phyloP scores from a whole-genome alignment of 305 asterid genomes.

The Fraxinus floribunda region DNA sequence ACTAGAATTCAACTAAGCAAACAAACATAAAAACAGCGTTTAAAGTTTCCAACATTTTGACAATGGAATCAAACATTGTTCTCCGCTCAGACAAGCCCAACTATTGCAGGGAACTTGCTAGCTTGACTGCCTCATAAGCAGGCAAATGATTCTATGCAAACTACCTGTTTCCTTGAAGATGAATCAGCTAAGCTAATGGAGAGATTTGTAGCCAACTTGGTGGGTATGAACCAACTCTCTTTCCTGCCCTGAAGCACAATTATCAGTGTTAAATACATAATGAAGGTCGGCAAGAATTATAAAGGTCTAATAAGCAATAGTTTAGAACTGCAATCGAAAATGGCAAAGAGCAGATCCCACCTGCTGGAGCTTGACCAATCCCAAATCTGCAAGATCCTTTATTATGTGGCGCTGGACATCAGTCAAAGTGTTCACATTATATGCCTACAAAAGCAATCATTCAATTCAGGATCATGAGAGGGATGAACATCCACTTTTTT shows the following conservation, averaged over 20 bases:
- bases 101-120: background rate
- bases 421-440: constrained; percentile 71
- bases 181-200: constrained; percentile 94
- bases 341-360: constrained; percentile 36
- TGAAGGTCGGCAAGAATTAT: constrained; percentile 5
- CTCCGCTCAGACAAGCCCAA: constrained; percentile 11
- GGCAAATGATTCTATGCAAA: background rate
- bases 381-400: constrained; percentile 88
- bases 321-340: background rate
- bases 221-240: constrained; percentile 96
- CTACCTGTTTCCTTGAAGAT: constrained; percentile 81
- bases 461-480: constrained; percentile 20
- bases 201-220: constrained; percentile 92
- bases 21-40: background rate
- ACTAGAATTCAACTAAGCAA: background rate
- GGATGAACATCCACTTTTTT: constrained; percentile 19
- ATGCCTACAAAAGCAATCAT: constrained; percentile 57
- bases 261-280: constrained; percentile 17
- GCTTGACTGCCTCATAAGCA: background rate
- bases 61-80: constrained; percentile 3
- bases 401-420: constrained; percentile 64
- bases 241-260: constrained; percentile 67
- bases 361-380: constrained; percentile 94
- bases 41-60: constrained; percentile 5
- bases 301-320: constrained; percentile 7